phyloP scores from a whole-genome alignment of 768 basidiomycete genomes.

The Lactifluus rugatus region DNA sequence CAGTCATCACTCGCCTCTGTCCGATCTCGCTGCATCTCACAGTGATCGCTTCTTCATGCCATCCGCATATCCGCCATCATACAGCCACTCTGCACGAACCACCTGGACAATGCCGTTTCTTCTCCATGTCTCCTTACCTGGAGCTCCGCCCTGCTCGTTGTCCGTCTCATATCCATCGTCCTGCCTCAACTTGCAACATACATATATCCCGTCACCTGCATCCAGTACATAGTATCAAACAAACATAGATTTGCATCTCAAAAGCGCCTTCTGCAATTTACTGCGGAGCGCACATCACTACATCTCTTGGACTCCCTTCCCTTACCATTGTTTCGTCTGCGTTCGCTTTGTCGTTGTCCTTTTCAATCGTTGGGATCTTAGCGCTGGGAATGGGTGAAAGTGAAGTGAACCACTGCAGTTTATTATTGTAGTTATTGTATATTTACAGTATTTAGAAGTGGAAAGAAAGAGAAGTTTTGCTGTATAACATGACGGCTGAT shows the following conservation, averaged over 20 bases:
- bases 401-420: conserved; percentile 13
- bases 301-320: conserved; percentile 8
- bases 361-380: conserved; percentile 15
- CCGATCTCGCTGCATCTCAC: conserved; percentile 8
- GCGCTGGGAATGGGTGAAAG: conserved; percentile 10
- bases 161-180: conserved; percentile 7
- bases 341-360: conserved; percentile 14
- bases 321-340: not conserved
- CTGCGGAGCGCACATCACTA: conserved; percentile 18
- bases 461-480: conserved; percentile 9
- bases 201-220: conserved; percentile 11
- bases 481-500: not conserved
- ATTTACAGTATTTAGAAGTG: conserved; percentile 16
- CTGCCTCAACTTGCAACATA: conserved; percentile 6
- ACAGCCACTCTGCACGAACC: conserved; percentile 2
- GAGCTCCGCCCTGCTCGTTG: not conserved
- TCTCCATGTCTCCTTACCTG: not conserved
- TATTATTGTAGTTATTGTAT: conserved; percentile 22
- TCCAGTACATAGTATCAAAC: conserved; percentile 11
- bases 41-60: conserved; percentile 9
- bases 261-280: conserved; percentile 7
- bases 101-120: conserved; percentile 4
- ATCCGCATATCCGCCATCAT: conserved; percentile 8
- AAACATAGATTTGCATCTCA: conserved; percentile 12
- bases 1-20: not conserved